phyloP scores from a whole-genome alignment of 179 eudicot genomes.

The Silene coronaria region DNA sequence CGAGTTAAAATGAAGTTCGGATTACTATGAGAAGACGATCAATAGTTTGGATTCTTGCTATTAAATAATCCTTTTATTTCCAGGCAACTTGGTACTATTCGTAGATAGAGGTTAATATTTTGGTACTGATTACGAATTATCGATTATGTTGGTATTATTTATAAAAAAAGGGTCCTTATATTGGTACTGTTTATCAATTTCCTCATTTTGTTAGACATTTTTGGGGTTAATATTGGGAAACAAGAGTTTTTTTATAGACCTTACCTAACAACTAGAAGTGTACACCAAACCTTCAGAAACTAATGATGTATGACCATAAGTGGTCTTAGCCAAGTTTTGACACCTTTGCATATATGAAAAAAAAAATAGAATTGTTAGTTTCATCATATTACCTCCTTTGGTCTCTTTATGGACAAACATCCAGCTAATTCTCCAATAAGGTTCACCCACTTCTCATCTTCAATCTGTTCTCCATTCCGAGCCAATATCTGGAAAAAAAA shows the following conservation, averaged over 20 bases:
- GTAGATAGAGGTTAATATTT: no score
- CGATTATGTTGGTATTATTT: no score
- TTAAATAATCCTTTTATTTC: no score
- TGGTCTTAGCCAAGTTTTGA: neutral
- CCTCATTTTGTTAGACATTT: no score
- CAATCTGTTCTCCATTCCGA: constrained; percentile 75
- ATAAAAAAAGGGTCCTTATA: no score
- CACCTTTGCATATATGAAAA: neutral
- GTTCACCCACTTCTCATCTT: constrained; percentile 82
- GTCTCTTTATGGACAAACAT: constrained; percentile 80
- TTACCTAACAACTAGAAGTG: neutral
- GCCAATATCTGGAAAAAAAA: constrained; percentile 58
- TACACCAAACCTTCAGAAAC: neutral
- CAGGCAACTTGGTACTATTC: no score
- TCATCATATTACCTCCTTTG: constrained; percentile 67
- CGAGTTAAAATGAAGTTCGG: no score
- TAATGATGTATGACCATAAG: neutral
- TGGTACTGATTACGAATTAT: no score
- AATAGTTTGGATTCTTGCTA: no score
- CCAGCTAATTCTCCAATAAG: constrained; percentile 86
- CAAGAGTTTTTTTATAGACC: neutral
- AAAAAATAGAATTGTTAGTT: neutral
- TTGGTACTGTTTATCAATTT: no score
- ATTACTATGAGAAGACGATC: no score
- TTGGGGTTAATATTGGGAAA: neutral